Conservation (phyloP, 768 basidiomycete genomes). For the Dentipellis fragilis region DNA sequence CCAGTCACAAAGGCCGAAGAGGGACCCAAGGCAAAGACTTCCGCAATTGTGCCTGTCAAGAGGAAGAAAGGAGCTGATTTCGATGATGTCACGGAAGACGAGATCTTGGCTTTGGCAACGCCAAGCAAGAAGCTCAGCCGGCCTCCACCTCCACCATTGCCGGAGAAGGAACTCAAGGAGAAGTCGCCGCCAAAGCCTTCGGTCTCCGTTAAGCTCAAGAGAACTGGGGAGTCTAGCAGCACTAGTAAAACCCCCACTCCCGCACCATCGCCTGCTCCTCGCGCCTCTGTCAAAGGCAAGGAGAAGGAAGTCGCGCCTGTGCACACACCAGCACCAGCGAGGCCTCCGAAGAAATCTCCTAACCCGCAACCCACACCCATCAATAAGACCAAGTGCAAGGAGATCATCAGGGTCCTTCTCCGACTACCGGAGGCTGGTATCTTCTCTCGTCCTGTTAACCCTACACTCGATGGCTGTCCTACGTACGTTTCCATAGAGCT, state of each 20-base stretch:
- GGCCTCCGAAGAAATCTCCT: constrained; percentile 18
- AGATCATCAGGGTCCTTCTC: constrained; percentile 48
- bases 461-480: constrained; percentile 75
- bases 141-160: constrained; percentile 13
- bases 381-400: constrained; percentile 78
- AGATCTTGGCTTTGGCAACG: constrained; percentile 50
- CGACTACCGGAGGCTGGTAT: constrained; percentile 60
- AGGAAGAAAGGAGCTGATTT: constrained; percentile 40
- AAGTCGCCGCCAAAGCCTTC: constrained; percentile 5
- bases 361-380: constrained; percentile 35
- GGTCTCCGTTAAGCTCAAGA: constrained; percentile 12
- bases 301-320: constrained; percentile 44
- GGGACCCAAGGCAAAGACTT: not conserved
- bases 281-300: constrained; percentile 33
- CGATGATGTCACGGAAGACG: constrained; percentile 33
- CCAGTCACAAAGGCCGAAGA: constrained; percentile 14
- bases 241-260: constrained; percentile 1
- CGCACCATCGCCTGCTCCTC: constrained; percentile 18
- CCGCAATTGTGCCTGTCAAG: constrained; percentile 18
- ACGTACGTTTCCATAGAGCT: constrained; percentile 46
- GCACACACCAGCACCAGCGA: constrained; percentile 25
- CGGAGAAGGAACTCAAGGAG: constrained; percentile 4
- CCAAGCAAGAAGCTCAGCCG: constrained; percentile 47
- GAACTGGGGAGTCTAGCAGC: not conserved
- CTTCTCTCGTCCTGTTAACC: constrained; percentile 79